These are phyloP conservation scores for Pythium myriotylum DNA, from an alignment of 352 stramenopile genomes.

Conservation along the genomic window DNA sequence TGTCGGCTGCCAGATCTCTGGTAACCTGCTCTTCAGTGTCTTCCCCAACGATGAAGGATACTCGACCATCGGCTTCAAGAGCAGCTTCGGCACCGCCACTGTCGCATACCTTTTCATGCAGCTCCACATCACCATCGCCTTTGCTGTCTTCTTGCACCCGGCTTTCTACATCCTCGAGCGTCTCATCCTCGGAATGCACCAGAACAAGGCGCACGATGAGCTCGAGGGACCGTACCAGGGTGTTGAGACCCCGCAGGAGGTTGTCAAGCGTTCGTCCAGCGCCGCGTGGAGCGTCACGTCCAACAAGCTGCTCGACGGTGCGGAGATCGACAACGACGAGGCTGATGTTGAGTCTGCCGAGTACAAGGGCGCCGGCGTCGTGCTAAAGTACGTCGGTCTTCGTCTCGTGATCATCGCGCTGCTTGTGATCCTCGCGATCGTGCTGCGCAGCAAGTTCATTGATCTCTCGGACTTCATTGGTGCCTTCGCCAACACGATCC, in stretches of 20 bases:
- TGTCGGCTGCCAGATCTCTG: conserved; percentile 35
- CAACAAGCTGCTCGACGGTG: conserved; percentile 19
- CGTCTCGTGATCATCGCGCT: conserved; percentile 54
- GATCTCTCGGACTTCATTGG: conserved; percentile 71
- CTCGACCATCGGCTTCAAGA: conserved; percentile 29
- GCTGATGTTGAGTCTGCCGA: conserved; percentile 31
- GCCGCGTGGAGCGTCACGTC: conserved; percentile 31
- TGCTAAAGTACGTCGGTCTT: conserved; percentile 52
- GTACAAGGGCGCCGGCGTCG: conserved; percentile 42
- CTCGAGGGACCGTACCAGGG: background rate
- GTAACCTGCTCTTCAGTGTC: conserved; percentile 33
- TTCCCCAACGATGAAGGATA: conserved; percentile 12
- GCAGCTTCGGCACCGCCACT: conserved; percentile 20
- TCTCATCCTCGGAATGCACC: conserved; percentile 30
- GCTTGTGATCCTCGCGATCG: conserved; percentile 38
- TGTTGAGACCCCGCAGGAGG: conserved; percentile 10
- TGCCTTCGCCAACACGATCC: conserved; percentile 53
- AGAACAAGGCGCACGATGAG: conserved; percentile 8
- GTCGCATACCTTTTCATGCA: conserved; percentile 49
- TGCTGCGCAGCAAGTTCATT: conserved; percentile 48
- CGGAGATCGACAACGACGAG: conserved; percentile 36
- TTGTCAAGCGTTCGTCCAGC: conserved; percentile 23
- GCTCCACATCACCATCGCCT: conserved; percentile 42
- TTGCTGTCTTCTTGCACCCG: conserved; percentile 34
- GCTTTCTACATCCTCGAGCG: conserved; percentile 34